Evolutionary conservation across 2,329 filamentous ascomycete genomes (phyloP).

Genomic region (Helotiales sp.): DNA sequence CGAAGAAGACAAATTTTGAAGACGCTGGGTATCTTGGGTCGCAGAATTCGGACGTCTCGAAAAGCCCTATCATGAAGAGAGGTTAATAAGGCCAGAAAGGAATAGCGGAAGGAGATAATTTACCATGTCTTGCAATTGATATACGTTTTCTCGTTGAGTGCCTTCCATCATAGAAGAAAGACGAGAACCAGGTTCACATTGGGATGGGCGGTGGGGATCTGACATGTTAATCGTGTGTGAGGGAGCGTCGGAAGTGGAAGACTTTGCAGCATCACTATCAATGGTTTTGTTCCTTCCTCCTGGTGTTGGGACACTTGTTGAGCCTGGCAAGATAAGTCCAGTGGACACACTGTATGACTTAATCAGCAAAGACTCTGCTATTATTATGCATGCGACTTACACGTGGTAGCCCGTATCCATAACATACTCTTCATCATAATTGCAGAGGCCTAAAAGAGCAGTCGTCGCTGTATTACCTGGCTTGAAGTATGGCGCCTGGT

Average conservation of each 20-base stretch:
- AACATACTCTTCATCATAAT: neutral
- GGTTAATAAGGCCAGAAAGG: neutral
- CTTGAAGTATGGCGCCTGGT: slow-evolving; percentile 23
- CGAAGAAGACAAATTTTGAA: neutral
- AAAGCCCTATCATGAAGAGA: slow-evolving; percentile 4
- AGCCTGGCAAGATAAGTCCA: neutral
- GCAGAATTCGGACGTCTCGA: slow-evolving; percentile 10
- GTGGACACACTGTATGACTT: neutral
- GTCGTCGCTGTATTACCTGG: slow-evolving; percentile 12
- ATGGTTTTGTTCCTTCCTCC: neutral
- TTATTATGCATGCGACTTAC: neutral
- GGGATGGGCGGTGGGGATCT: neutral
- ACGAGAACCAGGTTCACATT: neutral
- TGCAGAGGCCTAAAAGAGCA: slow-evolving; percentile 10
- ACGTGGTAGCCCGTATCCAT: slow-evolving; percentile 18
- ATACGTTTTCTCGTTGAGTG: neutral
- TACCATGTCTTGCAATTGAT: neutral
- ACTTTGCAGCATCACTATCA: neutral
- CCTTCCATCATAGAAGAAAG: neutral
- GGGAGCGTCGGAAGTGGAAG: neutral
- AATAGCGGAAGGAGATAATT: neutral
- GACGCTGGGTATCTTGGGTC: slow-evolving; percentile 21
- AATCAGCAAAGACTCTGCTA: neutral
- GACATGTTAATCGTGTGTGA: neutral
- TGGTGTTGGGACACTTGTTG: neutral